Evolutionary conservation across 176 grass and related monocot genomes (phyloP).

Genomic region (Avena sativa): DNA sequence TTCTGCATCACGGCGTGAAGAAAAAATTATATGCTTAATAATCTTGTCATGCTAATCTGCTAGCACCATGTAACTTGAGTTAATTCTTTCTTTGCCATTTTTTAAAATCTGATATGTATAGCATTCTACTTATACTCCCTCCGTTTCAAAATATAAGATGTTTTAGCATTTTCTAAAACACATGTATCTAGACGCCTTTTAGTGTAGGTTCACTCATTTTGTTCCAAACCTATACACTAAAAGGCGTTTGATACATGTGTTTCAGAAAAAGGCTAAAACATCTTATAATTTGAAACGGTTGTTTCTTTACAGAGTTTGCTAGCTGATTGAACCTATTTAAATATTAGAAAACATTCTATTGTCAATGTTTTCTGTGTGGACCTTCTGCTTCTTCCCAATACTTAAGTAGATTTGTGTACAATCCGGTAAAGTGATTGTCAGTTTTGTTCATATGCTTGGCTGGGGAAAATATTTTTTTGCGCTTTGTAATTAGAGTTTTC

Average conservation of each 20-base stretch:
- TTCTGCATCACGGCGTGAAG: neutral
- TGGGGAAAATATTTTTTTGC: neutral
- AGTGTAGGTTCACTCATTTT: too few relatives aligned
- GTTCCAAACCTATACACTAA: too few relatives aligned
- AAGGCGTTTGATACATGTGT: too few relatives aligned
- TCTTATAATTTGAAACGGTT: too few relatives aligned
- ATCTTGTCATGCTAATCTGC: slow-evolving; percentile 9
- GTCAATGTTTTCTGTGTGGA: neutral
- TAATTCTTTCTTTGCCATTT: neutral
- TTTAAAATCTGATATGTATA: neutral
- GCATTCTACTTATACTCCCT: neutral
- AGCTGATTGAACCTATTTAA: neutral
- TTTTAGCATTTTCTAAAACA: too few relatives aligned
- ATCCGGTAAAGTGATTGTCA: neutral
- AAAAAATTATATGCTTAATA: neutral
- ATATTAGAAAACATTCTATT: neutral
- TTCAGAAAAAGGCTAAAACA: too few relatives aligned
- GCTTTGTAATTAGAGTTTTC: neutral
- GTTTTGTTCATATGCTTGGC: neutral
- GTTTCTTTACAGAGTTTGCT: slow-evolving; percentile 2
- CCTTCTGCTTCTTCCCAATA: neutral
- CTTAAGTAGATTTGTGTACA: slow-evolving; percentile 13
- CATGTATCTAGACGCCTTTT: too few relatives aligned
- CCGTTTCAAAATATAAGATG: too few relatives aligned
- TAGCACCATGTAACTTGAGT: neutral